Evolutionary conservation across 768 basidiomycete species (phyloP), one percentile per base, ranked within the genome.

Genomic region (Leccinum boreale): DNA sequence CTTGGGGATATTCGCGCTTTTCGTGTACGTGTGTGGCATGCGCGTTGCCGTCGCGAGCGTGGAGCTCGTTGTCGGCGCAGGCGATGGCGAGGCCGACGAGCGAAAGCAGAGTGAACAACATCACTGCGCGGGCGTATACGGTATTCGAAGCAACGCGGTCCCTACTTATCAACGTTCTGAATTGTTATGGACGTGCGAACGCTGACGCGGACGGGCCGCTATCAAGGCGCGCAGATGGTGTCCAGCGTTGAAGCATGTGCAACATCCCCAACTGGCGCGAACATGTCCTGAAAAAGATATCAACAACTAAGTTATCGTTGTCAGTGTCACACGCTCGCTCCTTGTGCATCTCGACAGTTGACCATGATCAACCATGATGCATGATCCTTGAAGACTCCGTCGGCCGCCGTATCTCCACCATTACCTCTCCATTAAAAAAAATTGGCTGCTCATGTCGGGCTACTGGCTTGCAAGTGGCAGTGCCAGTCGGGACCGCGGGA

Each of bases 1-100:
- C 60, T 45, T 77, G 70, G 0, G 81, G 78, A 52, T 73, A 70
- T 50, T 75, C 74, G 53, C 80, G 76, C 58, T 71, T 74, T 50
- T 51, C 47, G 50, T 71, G 72, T 14, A 52, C 45, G 54, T 78
- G 75, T 36, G 58, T 28, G 28, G 0, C 66, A 63, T 79, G 75
- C 19, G 55, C 68, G 60, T 78, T 75, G 15, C 61, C 67, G 50
- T 62, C 67, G 62, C 55, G 73, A 60, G 55, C 59, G 46, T 62
- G 61, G 3, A 58, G 44, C 17, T 60, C 55, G 42, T 53, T 10
- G 28, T 68, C 63, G n/a, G 55, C 24, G 49, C 70, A 73, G 42
- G 72, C 72, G 36, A 58, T 29, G 44, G 53, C 66, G 24, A 72
- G 39, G n/a, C 61, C 62, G 5, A 59, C 42, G 45, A 72, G 56